Percentiles rank a stretch among this genome's conserved stretches.
phyloP scores from a whole-genome alignment of 345 rosid genomes.

The Ceriops decandra region DNA sequence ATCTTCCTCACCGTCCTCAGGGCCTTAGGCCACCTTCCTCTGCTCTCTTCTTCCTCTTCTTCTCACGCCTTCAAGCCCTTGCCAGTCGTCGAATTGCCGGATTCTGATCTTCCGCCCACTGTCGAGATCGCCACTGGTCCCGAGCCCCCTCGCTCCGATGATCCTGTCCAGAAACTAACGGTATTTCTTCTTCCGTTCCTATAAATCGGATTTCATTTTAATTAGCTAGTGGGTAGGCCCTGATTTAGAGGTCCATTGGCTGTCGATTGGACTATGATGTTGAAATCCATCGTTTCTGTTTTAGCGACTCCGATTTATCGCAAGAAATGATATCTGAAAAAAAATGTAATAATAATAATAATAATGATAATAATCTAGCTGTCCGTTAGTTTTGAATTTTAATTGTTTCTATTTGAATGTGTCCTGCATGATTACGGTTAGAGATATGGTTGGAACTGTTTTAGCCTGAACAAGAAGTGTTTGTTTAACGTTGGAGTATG shows the following conservation, averaged over 20 bases:
- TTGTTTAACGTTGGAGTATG: no score
- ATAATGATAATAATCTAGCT: no score
- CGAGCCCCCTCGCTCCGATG: slow-evolving; percentile 16
- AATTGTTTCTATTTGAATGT: no score
- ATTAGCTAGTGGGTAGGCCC: not conserved
- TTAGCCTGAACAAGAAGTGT: no score
- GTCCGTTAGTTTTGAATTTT: no score
- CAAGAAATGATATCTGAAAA: no score
- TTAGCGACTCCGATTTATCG: no score
- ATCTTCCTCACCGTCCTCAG: slow-evolving; percentile 69
- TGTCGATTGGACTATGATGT: no score
- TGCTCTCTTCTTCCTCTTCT: slow-evolving; percentile 54
- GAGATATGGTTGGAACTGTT: no score
- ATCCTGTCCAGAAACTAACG: slow-evolving; percentile 49
- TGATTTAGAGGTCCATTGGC: not conserved
- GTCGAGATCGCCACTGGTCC: slow-evolving; percentile 43
- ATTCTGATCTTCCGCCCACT: slow-evolving; percentile 41
- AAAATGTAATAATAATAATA: no score
- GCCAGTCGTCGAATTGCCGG: slow-evolving; percentile 66
- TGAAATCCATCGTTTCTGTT: no score
- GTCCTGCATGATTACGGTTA: no score
- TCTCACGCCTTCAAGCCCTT: slow-evolving; percentile 65
- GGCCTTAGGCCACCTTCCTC: slow-evolving; percentile 62
- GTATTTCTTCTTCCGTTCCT: slow-evolving; percentile 22
- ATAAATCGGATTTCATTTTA: not conserved